phyloP scores from a whole-genome alignment of 495 filamentous ascomycete species.

The Penicillium crystallinum region DNA sequence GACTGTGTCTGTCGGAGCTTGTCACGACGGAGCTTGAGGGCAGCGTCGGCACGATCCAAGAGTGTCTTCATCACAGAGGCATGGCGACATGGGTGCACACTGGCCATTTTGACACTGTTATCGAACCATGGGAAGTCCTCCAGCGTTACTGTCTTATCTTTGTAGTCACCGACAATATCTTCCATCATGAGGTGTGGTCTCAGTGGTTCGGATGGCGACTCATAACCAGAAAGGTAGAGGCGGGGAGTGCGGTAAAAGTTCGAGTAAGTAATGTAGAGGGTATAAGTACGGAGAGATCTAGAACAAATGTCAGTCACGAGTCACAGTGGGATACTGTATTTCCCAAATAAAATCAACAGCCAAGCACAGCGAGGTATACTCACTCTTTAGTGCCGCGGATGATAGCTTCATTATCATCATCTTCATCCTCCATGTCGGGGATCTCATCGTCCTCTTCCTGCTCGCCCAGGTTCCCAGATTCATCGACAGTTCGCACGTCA shows the following conservation, averaged over 20 bases:
- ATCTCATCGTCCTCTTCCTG: conserved; percentile 82
- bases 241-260: conserved; percentile 96
- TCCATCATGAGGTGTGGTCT: conserved; percentile 94
- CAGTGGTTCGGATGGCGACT: conserved; percentile 74
- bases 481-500: conserved; percentile 83
- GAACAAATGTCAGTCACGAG: not conserved
- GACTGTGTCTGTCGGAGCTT: conserved; percentile 57
- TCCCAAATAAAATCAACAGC: not conserved
- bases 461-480: conserved; percentile 67
- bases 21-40: conserved; percentile 79
- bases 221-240: conserved; percentile 90
- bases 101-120: conserved; percentile 82
- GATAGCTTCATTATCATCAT: conserved; percentile 95
- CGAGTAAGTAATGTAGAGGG: conserved; percentile 95
- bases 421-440: conserved; percentile 96
- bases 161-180: conserved; percentile 98
- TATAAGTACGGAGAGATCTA: conserved; percentile 86
- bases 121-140: conserved; percentile 95
- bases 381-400: conserved; percentile 75
- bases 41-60: conserved; percentile 89
- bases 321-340: not conserved
- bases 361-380: conserved; percentile 26
- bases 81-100: conserved; percentile 89
- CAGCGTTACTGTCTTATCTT: conserved; percentile 97
- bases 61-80: conserved; percentile 97